Conservation (phyloP, 192 early-diverging fungal genomes). For the Lobosporangium transversale region DNA sequence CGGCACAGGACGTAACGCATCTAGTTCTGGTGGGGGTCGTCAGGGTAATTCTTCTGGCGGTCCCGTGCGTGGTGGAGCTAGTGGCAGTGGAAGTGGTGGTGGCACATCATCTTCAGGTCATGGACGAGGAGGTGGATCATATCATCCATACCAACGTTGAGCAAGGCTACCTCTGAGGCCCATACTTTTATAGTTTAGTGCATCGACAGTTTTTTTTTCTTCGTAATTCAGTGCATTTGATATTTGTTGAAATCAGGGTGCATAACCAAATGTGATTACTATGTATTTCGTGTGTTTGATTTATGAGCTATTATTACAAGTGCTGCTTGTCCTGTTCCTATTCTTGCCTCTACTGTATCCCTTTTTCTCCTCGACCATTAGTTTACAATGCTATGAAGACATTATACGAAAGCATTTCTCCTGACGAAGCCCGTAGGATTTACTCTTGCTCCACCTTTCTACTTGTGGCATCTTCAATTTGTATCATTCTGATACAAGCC, state of each 20-base stretch:
- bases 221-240: no score
- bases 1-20: conserved; percentile 7
- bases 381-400: no score
- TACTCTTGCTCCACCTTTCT: no score
- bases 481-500: conserved; percentile 69
- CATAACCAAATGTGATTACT: no score
- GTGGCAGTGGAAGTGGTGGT: conserved; percentile 12
- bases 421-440: no score
- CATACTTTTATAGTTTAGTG: no score
- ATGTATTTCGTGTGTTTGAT: no score
- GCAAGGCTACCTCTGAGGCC: background rate
- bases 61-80: conserved; percentile 34
- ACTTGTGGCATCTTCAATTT: no score
- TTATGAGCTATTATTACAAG: background rate
- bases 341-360: background rate
- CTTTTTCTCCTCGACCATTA: background rate
- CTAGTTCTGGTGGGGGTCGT: conserved; percentile 2
- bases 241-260: no score
- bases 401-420: no score
- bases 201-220: no score
- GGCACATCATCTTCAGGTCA: conserved; percentile 12
- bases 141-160: conserved; percentile 51
- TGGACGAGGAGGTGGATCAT: conserved; percentile 31
- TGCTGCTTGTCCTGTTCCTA: background rate
- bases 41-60: conserved; percentile 47